phyloP scores from a whole-genome alignment of 306 rosid genomes.

The Inga laurina region DNA sequence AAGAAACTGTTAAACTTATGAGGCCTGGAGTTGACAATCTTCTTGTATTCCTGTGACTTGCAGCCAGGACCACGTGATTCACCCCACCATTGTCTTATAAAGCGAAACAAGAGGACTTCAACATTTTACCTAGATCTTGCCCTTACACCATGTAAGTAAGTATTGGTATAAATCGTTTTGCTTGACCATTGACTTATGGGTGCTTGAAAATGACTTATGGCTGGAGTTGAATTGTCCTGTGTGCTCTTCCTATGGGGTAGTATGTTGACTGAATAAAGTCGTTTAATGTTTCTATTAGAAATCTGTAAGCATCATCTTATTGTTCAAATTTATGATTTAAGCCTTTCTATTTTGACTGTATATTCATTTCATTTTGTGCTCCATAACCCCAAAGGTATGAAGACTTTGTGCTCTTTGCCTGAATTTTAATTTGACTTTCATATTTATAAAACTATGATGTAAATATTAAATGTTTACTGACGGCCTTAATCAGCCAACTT shows the following conservation, averaged over 20 bases:
- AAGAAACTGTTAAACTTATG: slow-evolving; percentile 1
- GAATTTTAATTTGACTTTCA: slow-evolving; percentile 6
- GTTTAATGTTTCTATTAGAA: slow-evolving; percentile 7
- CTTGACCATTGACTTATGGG: slow-evolving; percentile 8
- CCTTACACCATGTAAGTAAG: slow-evolving; percentile 78
- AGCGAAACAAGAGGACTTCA: slow-evolving; percentile 86
- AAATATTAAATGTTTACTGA: slow-evolving; percentile 4
- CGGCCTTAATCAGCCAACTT: neutral
- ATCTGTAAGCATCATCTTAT: neutral
- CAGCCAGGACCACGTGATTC: slow-evolving; percentile 90
- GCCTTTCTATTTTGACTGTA: slow-evolving; percentile 13
- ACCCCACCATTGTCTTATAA: slow-evolving; percentile 85
- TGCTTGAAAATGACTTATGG: slow-evolving; percentile 31
- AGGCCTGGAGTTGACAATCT: slow-evolving; percentile 30
- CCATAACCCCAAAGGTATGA: neutral
- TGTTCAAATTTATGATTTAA: slow-evolving; percentile 12
- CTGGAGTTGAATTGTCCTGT: neutral
- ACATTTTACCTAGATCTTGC: slow-evolving; percentile 83
- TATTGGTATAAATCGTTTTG: slow-evolving; percentile 26
- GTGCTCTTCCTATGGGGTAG: slow-evolving; percentile 27
- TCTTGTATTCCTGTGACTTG: slow-evolving; percentile 43
- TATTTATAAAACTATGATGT: slow-evolving; percentile 19
- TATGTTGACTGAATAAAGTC: slow-evolving; percentile 16
- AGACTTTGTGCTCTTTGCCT: slow-evolving; percentile 7
- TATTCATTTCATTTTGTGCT: slow-evolving; percentile 17